These are phyloP conservation scores for Sporormia fimetaria DNA, from an alignment of 495 filamentous ascomycete species.

Conservation along the genomic window DNA sequence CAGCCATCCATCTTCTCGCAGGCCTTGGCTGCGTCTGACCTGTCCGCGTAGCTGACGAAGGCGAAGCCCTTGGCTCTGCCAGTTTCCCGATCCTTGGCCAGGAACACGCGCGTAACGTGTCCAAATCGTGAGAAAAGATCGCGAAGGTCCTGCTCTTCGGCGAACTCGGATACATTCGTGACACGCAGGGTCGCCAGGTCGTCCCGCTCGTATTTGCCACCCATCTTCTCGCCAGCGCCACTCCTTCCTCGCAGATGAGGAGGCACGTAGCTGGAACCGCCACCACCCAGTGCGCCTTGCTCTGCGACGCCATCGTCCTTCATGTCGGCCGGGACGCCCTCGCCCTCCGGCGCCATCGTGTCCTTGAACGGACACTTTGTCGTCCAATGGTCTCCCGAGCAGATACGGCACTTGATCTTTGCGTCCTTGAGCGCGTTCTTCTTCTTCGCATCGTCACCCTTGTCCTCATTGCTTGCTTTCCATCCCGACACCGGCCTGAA, in stretches of 20 bases:
- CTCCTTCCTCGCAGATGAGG: slow-evolving; percentile 78
- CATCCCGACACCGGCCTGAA: slow-evolving; percentile 85
- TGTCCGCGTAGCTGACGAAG: slow-evolving; percentile 90
- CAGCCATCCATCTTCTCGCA: slow-evolving; percentile 97
- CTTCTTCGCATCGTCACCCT: slow-evolving; percentile 48
- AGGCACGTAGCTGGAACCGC: slow-evolving; percentile 77
- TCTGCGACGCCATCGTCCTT: slow-evolving; percentile 39
- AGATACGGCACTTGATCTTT: slow-evolving; percentile 99
- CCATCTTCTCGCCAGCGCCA: slow-evolving; percentile 72
- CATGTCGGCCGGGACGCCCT: slow-evolving; percentile 40
- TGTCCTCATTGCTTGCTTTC: slow-evolving; percentile 70
- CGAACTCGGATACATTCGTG: slow-evolving; percentile 96
- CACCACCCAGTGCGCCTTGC: slow-evolving; percentile 48
- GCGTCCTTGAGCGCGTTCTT: slow-evolving; percentile 94
- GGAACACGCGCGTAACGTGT: slow-evolving; percentile 89
- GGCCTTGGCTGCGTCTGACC: slow-evolving; percentile 75
- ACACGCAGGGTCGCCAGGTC: slow-evolving; percentile 92
- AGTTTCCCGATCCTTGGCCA: slow-evolving; percentile 94
- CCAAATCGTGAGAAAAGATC: slow-evolving; percentile 97
- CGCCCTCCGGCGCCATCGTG: slow-evolving; percentile 66
- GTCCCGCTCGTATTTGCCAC: slow-evolving; percentile 89
- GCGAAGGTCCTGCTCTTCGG: slow-evolving; percentile 85
- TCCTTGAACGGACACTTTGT: slow-evolving; percentile 86
- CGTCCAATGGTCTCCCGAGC: slow-evolving; percentile 96
- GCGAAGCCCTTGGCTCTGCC: slow-evolving; percentile 93